These are phyloP conservation scores for Scenedesmus sp. DNA, from an alignment of 163 green algal species.

Conservation along the genomic window DNA sequence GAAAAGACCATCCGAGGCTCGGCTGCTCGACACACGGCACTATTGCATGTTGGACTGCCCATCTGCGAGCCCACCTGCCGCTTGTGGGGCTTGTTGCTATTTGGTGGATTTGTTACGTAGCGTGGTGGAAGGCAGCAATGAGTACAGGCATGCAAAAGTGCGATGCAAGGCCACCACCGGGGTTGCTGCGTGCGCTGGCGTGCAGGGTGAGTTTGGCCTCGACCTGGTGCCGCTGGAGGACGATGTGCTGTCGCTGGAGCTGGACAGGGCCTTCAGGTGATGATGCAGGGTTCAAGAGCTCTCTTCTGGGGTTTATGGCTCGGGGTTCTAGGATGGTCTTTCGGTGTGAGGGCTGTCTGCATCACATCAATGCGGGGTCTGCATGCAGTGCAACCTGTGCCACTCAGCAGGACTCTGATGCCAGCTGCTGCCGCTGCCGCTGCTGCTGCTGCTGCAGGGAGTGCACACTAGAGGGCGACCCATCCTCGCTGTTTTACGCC, in stretches of 20 bases:
- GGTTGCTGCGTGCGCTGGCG: too few relatives aligned
- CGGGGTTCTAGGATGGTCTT: not conserved
- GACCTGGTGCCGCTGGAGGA: constrained; percentile 89
- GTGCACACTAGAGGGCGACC: constrained; percentile 82
- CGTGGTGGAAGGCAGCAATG: too few relatives aligned
- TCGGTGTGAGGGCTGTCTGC: not conserved
- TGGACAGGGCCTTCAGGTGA: constrained; percentile 70
- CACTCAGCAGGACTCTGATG: too few relatives aligned
- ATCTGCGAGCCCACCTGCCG: too few relatives aligned
- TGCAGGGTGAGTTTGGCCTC: constrained; percentile 72
- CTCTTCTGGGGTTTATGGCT: not conserved
- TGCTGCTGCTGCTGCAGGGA: constrained; percentile 55
- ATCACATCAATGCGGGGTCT: too few relatives aligned
- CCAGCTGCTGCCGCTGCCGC: not conserved
- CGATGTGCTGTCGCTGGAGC: constrained; percentile 91
- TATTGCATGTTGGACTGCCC: too few relatives aligned
- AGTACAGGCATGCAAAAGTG: too few relatives aligned
- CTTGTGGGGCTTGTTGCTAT: not conserved
- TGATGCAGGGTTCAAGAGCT: not conserved
- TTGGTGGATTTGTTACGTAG: not conserved
- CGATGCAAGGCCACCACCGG: too few relatives aligned
- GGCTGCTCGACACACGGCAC: not conserved
- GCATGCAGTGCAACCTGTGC: too few relatives aligned
- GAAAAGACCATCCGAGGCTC: not conserved
- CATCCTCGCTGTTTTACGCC: constrained; percentile 74